phyloP scores from a whole-genome alignment of 139 green algal species.

The Penium margaritaceum region DNA sequence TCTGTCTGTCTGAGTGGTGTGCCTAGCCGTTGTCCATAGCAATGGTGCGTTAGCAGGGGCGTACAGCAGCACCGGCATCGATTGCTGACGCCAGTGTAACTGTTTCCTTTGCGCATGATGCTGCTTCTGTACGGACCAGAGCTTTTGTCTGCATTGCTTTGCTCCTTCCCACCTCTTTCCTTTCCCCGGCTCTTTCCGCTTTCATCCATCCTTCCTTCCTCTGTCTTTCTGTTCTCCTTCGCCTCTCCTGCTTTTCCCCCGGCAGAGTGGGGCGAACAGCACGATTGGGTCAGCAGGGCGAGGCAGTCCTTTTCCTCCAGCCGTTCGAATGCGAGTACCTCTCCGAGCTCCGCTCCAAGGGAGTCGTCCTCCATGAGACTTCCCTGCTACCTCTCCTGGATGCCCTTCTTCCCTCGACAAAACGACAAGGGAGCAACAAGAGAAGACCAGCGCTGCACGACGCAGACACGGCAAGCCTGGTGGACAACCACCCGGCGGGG shows the following conservation, averaged over 20 bases:
- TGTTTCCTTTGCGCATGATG: no score
- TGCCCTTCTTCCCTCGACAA: neutral
- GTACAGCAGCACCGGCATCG: no score
- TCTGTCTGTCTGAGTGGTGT: no score
- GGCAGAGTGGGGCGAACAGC: constrained; percentile 74
- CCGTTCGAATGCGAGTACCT: constrained; percentile 74
- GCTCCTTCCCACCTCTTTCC: neutral
- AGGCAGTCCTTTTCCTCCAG: constrained; percentile 78
- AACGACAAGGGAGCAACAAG: neutral
- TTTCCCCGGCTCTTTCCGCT: neutral
- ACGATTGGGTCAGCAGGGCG: constrained; percentile 71
- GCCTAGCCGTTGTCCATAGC: no score
- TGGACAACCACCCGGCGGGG: neutral
- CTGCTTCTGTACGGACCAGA: no score
- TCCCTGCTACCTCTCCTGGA: neutral
- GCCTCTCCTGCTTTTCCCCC: constrained; percentile 51
- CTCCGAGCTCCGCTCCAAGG: constrained; percentile 55
- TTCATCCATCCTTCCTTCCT: neutral
- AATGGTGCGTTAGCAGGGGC: no score
- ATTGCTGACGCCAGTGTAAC: no score
- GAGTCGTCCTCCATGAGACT: constrained; percentile 4
- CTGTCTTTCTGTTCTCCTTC: neutral
- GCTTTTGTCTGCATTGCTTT: neutral
- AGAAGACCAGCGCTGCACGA: neutral
- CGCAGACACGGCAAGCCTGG: neutral